Base-by-base conservation (phyloP, 371 early-diverging fungal species). In the Mucor ambiguus region DNA sequence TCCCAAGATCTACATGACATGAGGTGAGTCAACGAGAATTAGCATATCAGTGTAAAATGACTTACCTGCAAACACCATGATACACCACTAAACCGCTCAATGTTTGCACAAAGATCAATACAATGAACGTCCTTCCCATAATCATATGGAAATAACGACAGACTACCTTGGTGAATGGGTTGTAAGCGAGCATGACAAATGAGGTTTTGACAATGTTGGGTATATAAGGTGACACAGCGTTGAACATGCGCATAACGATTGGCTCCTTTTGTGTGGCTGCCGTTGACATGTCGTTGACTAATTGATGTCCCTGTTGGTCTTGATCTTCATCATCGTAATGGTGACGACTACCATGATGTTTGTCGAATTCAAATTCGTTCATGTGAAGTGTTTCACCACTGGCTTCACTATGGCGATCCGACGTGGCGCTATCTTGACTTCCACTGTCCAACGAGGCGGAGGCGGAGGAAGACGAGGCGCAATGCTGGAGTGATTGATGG, bases 21-120 rank as follows among this genome's bases (percentile, higher is more conserved):
- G 12, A 11, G 37, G 16, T 37, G 12, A 58, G 54, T 52, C 2
- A 18, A 44, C 16, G 0, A 44, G 43, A 26, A 44, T 10, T 2
- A 3, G 14, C 9, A 14, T 26, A 5, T 9, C 16, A 1, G 24
- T 1, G 22, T 1, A 7, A 9, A 22, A 22, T 2, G 48, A 24
- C 1, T 55, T 67, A 76, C 76, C 80, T 73, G 75, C 81, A 82
- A 9, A 80, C 79, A 56, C 83, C 83, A 64, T 80, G 79, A 58
- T 79, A 83, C 6, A 83, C 83, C 9, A 83, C 78, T 18, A 80
- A 55, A 55, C 83, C 83, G 43, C 79, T 80, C 26, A 80, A 24
- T 0, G 81, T 83, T 60, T 83, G 83, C 38, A 73, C 70, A 61
- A 83, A 83, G 55, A 80, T 77, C 18, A 83, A 63, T 0, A 83